Base-by-base conservation (phyloP, 129 eudicot species). In the carrot (Daucus carota) region DNA sequence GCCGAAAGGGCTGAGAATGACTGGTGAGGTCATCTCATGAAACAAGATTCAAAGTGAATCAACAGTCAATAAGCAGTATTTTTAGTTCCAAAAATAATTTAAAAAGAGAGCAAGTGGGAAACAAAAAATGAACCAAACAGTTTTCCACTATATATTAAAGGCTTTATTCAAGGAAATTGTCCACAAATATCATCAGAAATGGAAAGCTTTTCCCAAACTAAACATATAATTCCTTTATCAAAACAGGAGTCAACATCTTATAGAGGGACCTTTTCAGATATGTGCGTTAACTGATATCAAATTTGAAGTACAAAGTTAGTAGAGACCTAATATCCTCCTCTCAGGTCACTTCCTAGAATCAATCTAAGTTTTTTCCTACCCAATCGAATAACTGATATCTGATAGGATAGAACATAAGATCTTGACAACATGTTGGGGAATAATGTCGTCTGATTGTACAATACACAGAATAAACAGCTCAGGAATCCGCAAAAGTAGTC, bases 31-130 rank as follows among this genome's bases (percentile, higher is more conserved):
- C 75, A 45, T 32, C 70, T 75, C 72, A 75, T 77, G 34, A 81
- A 77, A 83, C 84, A 83, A 74, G 89, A 86, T 83, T 82, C 83
- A 77, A 63, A 77, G 65, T 57, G 78, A 57, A 57, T 48, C 31
- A 38, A 24, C 42, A 11, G 50, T 75, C 78, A 75, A 75, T 20
- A 15, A 40, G 34, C 29, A 71, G 47, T 71, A 36, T n/a, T 26
- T n/a, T 70, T 63, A 71, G 54, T 28, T 71, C 12, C 0, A 12
- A 24, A 26, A 48, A 72, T 28, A 45, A 34, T 74, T 74, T 38
- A 22, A 42, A 48, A 48, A 43, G 68, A 74, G 28, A 40, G 26
- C 26, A 40, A 34, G 44, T 36, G 29, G 44, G 16, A 70, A 70
- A n/a, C 3, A 34, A 36, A 32, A 28, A 28, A 62, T 13, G 70